Conservation (phyloP, 371 early-diverging fungal genomes). For the Mucor lusitanicus region DNA sequence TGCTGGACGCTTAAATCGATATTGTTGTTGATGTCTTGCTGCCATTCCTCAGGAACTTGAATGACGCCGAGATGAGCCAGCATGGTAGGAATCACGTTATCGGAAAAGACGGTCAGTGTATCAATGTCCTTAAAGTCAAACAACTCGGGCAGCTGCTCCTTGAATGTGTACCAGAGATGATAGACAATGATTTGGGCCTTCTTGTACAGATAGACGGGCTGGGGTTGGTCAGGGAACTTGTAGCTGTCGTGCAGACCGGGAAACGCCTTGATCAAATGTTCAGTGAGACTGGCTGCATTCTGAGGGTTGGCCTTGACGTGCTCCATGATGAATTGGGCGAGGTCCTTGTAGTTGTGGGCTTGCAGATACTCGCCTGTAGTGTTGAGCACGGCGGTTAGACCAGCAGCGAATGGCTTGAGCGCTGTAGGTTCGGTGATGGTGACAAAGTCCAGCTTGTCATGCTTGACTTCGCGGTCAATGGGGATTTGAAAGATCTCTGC, state of each 20-base stretch:
- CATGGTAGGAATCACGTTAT: constrained; percentile 76
- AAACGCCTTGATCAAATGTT: constrained; percentile 57
- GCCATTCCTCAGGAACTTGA: constrained; percentile 53
- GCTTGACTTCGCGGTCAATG: constrained; percentile 59
- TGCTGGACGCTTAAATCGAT: constrained; percentile 51
- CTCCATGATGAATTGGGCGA: constrained; percentile 73
- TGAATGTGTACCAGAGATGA: constrained; percentile 46
- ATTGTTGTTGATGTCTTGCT: constrained; percentile 50
- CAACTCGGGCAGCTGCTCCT: constrained; percentile 41
- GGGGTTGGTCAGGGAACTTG: constrained; percentile 6
- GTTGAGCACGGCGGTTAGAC: constrained; percentile 64
- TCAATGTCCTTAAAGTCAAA: constrained; percentile 71
- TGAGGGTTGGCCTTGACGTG: constrained; percentile 47
- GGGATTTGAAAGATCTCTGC: constrained; percentile 65
- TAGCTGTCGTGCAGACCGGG: constrained; percentile 72
- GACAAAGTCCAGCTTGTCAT: constrained; percentile 59
- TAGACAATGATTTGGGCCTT: constrained; percentile 71
- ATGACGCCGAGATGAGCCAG: constrained; percentile 58
- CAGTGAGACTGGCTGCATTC: constrained; percentile 55
- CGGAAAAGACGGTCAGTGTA: constrained; percentile 69
- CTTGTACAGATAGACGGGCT: constrained; percentile 64
- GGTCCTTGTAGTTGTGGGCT: constrained; percentile 55
- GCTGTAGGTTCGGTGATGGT: constrained; percentile 69
- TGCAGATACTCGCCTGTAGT: constrained; percentile 68
- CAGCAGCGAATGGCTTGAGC: constrained; percentile 66